These are phyloP conservation scores for Scedosporium dehoogii DNA, from an alignment of 2,329 filamentous ascomycete species.

Conservation along the genomic window DNA sequence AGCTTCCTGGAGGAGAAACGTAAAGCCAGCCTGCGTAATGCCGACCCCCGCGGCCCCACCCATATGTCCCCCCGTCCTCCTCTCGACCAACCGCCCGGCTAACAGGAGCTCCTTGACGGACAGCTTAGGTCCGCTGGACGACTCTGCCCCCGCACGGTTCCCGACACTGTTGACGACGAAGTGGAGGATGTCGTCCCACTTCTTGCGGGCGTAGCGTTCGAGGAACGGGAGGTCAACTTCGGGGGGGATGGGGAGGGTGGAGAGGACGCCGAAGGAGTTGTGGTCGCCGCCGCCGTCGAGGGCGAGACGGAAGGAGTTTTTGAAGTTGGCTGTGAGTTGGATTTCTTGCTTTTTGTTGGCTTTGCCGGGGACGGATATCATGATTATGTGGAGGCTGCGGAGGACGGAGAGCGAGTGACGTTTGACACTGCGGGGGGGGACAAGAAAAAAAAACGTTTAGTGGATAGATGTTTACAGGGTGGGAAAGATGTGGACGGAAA, in stretches of 20 bases:
- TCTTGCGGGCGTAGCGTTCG: slow-evolving; percentile 74
- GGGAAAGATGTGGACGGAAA: no score
- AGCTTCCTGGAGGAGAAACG: slow-evolving; percentile 86
- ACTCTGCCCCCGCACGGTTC: slow-evolving; percentile 30
- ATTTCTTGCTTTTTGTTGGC: slow-evolving; percentile 60
- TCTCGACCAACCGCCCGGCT: slow-evolving; percentile 69
- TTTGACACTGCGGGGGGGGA: slow-evolving; percentile 47
- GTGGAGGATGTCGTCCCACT: slow-evolving; percentile 94
- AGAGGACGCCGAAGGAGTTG: slow-evolving; percentile 84
- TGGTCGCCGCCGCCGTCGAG: slow-evolving; percentile 80
- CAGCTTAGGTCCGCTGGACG: slow-evolving; percentile 50
- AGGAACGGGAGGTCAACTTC: slow-evolving; percentile 63
- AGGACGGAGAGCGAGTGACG: slow-evolving; percentile 78
- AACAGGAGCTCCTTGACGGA: slow-evolving; percentile 79
- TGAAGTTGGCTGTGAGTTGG: slow-evolving; percentile 72
- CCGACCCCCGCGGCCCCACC: slow-evolving; percentile 52
- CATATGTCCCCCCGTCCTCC: slow-evolving; percentile 22
- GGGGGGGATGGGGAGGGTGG: slow-evolving; percentile 49
- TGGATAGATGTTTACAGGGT: neutral
- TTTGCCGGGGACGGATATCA: slow-evolving; percentile 49
- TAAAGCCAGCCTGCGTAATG: slow-evolving; percentile 91
- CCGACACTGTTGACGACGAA: slow-evolving; percentile 80
- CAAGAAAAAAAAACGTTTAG: slow-evolving; percentile 9
- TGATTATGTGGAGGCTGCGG: slow-evolving; percentile 76
- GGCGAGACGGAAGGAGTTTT: slow-evolving; percentile 70